Evolutionary conservation across 257 asterid species (phyloP).

Genomic region (Fraxinus quadrangulata): DNA sequence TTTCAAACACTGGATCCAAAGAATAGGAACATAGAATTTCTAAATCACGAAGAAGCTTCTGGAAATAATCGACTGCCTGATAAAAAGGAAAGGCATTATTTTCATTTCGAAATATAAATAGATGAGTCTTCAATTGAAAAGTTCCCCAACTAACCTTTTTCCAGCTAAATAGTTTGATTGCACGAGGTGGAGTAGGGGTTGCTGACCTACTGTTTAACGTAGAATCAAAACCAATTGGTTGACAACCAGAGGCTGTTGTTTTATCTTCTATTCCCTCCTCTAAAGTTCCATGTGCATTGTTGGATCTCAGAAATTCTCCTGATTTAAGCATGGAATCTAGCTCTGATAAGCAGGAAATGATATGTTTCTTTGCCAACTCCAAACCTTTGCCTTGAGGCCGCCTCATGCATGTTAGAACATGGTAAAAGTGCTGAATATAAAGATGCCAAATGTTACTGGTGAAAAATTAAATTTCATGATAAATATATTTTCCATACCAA

Average conservation of each 20-base stretch:
- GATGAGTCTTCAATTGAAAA: constrained; percentile 18
- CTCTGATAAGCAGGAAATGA: constrained; percentile 72
- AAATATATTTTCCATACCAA: background rate
- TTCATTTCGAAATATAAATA: constrained; percentile 18
- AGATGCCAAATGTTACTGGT: constrained; percentile 34
- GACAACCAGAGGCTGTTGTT: constrained; percentile 95
- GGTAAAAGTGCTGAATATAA: constrained; percentile 82
- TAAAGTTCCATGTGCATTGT: constrained; percentile 37
- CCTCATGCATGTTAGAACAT: constrained; percentile 74
- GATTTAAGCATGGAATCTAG: constrained; percentile 77
- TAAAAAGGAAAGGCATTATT: constrained; percentile 25
- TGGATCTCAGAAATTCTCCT: constrained; percentile 61
- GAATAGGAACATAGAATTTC: constrained; percentile 70
- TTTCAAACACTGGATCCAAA: constrained; percentile 74
- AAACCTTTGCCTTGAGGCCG: constrained; percentile 96
- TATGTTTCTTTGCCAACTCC: constrained; percentile 95
- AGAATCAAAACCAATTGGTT: constrained; percentile 90
- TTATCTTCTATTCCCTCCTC: constrained; percentile 46
- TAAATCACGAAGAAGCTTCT: constrained; percentile 95
- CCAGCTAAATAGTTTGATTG: constrained; percentile 86
- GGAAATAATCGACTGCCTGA: constrained; percentile 89
- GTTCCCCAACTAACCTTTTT: constrained; percentile 54
- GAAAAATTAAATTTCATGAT: constrained; percentile 10
- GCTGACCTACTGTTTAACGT: constrained; percentile 91
- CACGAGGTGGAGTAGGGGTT: constrained; percentile 98